Evolutionary conservation across 2,329 filamentous ascomycete genomes (phyloP), one percentile per base, ranked within the genome.

Genomic region (Colletotrichum falcatum): DNA sequence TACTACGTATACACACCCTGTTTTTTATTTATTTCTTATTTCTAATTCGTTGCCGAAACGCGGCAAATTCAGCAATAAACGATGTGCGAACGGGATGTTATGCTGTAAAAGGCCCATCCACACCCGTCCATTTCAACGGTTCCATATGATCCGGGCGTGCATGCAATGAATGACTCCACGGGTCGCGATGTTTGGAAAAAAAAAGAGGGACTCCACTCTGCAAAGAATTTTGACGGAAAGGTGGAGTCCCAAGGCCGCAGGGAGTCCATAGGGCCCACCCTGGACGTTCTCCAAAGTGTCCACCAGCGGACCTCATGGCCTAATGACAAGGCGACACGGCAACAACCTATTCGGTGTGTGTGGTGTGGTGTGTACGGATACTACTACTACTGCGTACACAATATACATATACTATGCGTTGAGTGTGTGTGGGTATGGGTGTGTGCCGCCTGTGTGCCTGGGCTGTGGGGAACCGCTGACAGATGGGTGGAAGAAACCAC

Each of bases 211-310:
- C 56, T 51, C 68, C 68, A 71, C 68, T 71, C 68, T 68, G 64
- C 59, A 68, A 71, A 71, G 68, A 71, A 63, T 71, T 71, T 71
- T 71, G 68, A 71, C 53, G 56, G 59, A 71, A 63, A 63, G 59
- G 65, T 71, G 68, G 68, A 63, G 67, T 60, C 30, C 30, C 14
- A 48, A 53, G 28, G 23, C 60, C 51, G 60, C 60, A 67, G 65
- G 65, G 60, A 48, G 60, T 23, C 23, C 60, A 53, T 26, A 54
- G 23, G 48, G 35, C 20, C 60, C 48, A 53, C 48, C 58, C 58
- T 28, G 20, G 39, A 18, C 58, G 26, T 44, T 33, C 60, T 49
- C 20, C 33, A 39, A 49, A 61, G 59, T 61, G 30, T 26, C 58
- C 58, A 61, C 58, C 42, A 16, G 9, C 23, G 58, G 42, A 49